These are phyloP conservation scores for Elaeis guineensis DNA, from an alignment of 176 grass and related monocot species.

Conservation along the genomic window DNA sequence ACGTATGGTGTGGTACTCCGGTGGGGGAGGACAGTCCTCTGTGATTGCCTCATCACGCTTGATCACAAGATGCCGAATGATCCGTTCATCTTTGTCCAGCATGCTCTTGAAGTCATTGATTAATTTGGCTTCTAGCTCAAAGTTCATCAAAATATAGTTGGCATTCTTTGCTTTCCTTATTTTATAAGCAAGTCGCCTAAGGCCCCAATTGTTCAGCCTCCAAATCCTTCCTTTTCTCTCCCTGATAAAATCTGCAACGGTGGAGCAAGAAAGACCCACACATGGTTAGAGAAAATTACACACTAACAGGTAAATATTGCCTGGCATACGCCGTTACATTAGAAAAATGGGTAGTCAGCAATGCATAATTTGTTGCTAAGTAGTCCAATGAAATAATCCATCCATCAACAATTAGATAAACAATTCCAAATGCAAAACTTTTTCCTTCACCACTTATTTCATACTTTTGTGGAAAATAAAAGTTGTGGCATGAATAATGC, in stretches of 20 bases:
- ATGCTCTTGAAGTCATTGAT: conserved; percentile 84
- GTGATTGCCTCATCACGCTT: conserved; percentile 75
- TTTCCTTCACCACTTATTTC: no score
- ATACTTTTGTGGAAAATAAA: no score
- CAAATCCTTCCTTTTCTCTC: conserved; percentile 97
- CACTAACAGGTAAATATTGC: no score
- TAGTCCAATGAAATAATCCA: no score
- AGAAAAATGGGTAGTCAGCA: background rate
- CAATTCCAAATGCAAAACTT: no score
- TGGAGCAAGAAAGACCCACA: background rate
- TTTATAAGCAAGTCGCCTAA: conserved; percentile 73
- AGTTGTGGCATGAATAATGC: no score
- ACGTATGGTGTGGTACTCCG: conserved; percentile 44
- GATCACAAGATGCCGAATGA: conserved; percentile 80
- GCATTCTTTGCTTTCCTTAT: conserved; percentile 80
- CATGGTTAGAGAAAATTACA: background rate
- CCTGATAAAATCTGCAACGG: conserved; percentile 62
- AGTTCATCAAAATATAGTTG: conserved; percentile 92
- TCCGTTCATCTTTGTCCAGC: conserved; percentile 82
- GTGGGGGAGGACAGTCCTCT: conserved; percentile 58
- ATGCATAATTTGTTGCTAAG: no score
- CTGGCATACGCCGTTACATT: no score
- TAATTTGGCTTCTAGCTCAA: conserved; percentile 77
- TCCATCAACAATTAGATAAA: no score
- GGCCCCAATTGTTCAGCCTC: conserved; percentile 87